Conservation (phyloP, 805 yeast genomes). For the Suhomyces emberorum region DNA sequence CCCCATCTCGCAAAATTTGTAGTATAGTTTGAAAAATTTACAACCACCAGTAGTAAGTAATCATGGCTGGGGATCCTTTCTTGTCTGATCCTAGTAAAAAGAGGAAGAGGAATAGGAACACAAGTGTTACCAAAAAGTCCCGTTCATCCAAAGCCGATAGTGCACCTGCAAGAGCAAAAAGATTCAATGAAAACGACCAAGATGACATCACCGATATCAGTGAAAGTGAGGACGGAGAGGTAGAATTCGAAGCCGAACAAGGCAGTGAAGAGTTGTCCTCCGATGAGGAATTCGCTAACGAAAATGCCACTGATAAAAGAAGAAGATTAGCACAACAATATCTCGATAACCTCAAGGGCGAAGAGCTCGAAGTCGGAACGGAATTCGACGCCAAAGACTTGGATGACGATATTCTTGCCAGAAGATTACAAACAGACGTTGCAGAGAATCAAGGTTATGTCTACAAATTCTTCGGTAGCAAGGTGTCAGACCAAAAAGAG, state of each 20-base stretch:
- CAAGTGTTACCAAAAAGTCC: constrained; percentile 18
- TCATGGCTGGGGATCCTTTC: constrained; percentile 59
- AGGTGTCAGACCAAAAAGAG: constrained; percentile 40
- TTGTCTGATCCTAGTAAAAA: constrained; percentile 58
- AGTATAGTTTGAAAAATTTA: constrained; percentile 7
- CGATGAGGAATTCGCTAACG: constrained; percentile 71
- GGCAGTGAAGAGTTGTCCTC: constrained; percentile 46
- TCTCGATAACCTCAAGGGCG: constrained; percentile 66
- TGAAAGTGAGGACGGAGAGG: constrained; percentile 20
- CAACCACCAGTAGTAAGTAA: not conserved
- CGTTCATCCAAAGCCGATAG: constrained; percentile 8
- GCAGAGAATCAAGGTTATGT: constrained; percentile 86
- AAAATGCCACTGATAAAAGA: constrained; percentile 89
- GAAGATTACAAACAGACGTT: constrained; percentile 80
- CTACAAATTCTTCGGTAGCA: constrained; percentile 62
- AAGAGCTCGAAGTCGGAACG: constrained; percentile 33
- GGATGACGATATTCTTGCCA: constrained; percentile 79
- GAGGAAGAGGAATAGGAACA: constrained; percentile 36
- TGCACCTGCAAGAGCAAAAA: constrained; percentile 3
- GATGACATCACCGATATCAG: constrained; percentile 35
- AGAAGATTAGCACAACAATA: constrained; percentile 93
- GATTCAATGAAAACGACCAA: constrained; percentile 38
- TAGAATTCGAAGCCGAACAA: constrained; percentile 29
- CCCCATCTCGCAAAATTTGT: constrained; percentile 5
- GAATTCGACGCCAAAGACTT: constrained; percentile 84